Evolutionary conservation across 331 rosid species (phyloP).

Genomic region (Spiraea crenata): DNA sequence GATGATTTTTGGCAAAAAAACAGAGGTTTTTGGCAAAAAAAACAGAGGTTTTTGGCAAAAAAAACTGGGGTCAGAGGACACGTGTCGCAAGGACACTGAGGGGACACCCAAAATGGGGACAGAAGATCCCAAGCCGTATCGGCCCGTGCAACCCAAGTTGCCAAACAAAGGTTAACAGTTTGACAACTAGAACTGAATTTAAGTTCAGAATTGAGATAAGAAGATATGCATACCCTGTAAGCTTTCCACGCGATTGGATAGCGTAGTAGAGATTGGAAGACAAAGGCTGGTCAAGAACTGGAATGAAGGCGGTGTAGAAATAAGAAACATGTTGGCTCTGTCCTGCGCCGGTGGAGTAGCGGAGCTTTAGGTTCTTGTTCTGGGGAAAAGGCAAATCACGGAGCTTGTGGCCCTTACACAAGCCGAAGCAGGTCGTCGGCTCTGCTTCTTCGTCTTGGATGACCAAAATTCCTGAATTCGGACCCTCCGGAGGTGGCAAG

Average conservation of each 20-base stretch:
- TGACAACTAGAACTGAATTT: too few species aligned
- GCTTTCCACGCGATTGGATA: conserved; percentile 25
- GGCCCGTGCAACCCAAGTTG: too few species aligned
- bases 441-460: conserved; percentile 44
- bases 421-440: conserved; percentile 23
- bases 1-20: too few species aligned
- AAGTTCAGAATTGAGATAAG: too few species aligned
- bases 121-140: too few species aligned
- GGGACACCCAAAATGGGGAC: too few species aligned
- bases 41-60: too few species aligned
- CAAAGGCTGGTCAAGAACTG: conserved; percentile 53
- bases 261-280: conserved; percentile 50
- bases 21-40: too few species aligned
- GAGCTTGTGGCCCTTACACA: background rate
- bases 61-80: too few species aligned
- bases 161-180: too few species aligned
- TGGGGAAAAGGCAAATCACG: conserved; percentile 52
- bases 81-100: too few species aligned
- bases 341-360: background rate
- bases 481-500: conserved; percentile 44
- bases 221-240: conserved; percentile 42
- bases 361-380: conserved; percentile 39
- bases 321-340: too few species aligned
- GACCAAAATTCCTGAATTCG: conserved; percentile 50
- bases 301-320: conserved; percentile 35